phyloP scores from a whole-genome alignment of 805 yeast species.

The Wilhelminamyces savonicus region DNA sequence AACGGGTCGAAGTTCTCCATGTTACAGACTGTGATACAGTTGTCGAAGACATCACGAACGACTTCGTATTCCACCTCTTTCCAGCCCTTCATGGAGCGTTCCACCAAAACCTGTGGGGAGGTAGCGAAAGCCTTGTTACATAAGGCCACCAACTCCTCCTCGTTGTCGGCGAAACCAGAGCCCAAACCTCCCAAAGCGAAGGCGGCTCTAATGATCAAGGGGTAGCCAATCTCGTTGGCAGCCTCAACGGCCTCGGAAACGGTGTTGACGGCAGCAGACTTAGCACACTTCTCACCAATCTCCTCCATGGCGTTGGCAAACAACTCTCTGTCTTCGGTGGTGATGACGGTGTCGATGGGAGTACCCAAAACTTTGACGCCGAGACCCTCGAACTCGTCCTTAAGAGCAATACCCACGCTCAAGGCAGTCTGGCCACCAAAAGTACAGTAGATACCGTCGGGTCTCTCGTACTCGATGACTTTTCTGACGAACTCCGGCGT shows the following conservation, averaged over 20 bases:
- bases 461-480: slow-evolving; percentile 90
- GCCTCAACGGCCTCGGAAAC: slow-evolving; percentile 81
- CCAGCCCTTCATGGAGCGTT: slow-evolving; percentile 98
- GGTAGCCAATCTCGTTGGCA: slow-evolving; percentile 83
- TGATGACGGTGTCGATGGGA: slow-evolving; percentile 89
- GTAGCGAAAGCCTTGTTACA: slow-evolving; percentile 92
- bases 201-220: slow-evolving; percentile 96
- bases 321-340: slow-evolving; percentile 96
- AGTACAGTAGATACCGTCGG: slow-evolving; percentile 94
- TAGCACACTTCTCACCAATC: slow-evolving; percentile 92
- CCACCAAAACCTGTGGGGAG: slow-evolving; percentile 93
- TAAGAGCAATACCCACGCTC: slow-evolving; percentile 90
- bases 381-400: slow-evolving; percentile 86
- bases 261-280: slow-evolving; percentile 76
- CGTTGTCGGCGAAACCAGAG: slow-evolving; percentile 93
- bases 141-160: slow-evolving; percentile 70
- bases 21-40: slow-evolving; percentile 98
- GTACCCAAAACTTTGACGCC: slow-evolving; percentile 97
- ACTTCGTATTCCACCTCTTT: slow-evolving; percentile 98
- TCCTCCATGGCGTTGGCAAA: slow-evolving; percentile 93
- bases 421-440: slow-evolving; percentile 99
- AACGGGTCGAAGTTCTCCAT: slow-evolving; percentile 99
- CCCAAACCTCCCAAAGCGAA: slow-evolving; percentile 97
- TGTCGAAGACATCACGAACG: slow-evolving; percentile 94
- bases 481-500: slow-evolving; percentile 94